These are phyloP conservation scores for Backusella liffmaniae DNA, from an alignment of 192 early-diverging fungal species.

Conservation along the genomic window DNA sequence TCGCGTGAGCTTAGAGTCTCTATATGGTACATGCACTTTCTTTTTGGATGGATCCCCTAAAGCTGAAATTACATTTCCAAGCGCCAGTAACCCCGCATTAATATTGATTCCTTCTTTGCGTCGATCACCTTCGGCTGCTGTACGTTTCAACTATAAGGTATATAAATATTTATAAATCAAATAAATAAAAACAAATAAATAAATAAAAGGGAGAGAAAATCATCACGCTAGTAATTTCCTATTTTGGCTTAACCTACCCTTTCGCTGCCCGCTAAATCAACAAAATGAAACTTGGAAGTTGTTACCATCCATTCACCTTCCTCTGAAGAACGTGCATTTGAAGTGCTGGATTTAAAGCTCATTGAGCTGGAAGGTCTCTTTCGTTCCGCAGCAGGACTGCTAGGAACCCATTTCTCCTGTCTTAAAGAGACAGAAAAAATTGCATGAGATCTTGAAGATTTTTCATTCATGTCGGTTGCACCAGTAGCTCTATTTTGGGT, in stretches of 20 bases:
- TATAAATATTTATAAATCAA: not conserved
- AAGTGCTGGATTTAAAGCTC: not conserved
- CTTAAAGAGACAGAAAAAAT: slow-evolving; percentile 90
- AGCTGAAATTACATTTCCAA: slow-evolving; percentile 97
- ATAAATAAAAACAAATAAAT: slow-evolving; percentile 8
- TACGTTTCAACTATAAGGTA: slow-evolving; percentile 71
- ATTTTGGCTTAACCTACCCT: slow-evolving; percentile 40
- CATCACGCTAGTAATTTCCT: not conserved
- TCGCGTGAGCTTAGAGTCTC: slow-evolving; percentile 95
- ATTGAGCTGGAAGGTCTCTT: slow-evolving; percentile 21
- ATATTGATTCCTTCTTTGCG: slow-evolving; percentile 97
- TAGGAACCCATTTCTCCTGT: slow-evolving; percentile 61
- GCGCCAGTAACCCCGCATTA: slow-evolving; percentile 90
- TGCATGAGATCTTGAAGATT: slow-evolving; percentile 94
- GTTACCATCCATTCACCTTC: slow-evolving; percentile 29
- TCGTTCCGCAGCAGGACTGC: not conserved
- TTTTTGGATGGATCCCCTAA: slow-evolving; percentile 74
- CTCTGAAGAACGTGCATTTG: slow-evolving; percentile 19
- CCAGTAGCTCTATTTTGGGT: slow-evolving; percentile 69
- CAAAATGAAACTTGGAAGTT: slow-evolving; percentile 90
- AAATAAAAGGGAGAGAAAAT: slow-evolving; percentile 13
- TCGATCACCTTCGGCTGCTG: slow-evolving; percentile 87
- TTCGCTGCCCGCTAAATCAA: slow-evolving; percentile 98
- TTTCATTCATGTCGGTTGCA: slow-evolving; percentile 95
- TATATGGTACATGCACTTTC: slow-evolving; percentile 84